Evolutionary conservation across 345 rosid genomes (phyloP).

Genomic region (Psidium guajava): DNA sequence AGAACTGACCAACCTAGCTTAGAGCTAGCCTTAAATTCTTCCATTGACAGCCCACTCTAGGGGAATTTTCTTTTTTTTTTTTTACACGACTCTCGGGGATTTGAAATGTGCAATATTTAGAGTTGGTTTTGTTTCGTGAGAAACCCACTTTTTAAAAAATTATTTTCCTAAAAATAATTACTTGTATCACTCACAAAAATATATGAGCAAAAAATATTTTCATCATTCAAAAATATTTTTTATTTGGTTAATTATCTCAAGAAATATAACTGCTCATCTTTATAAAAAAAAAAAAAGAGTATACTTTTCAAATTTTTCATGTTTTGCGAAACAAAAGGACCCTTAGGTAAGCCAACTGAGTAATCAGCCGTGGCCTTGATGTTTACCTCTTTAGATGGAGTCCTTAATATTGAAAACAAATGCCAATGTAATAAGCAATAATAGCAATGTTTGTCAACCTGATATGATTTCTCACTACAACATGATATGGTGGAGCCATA

Average conservation of each 20-base stretch:
- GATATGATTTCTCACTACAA: background rate
- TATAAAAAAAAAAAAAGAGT: no score
- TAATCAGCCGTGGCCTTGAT: background rate
- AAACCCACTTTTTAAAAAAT: background rate
- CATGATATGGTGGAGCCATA: no score
- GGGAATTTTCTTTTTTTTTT: no score
- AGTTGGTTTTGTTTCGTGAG: fast-evolving
- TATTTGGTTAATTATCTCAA: background rate
- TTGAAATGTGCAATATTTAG: background rate
- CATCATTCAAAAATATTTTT: background rate
- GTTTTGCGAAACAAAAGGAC: background rate
- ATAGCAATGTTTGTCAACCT: background rate
- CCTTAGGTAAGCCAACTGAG: background rate
- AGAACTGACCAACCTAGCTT: no score
- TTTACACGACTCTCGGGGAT: no score
- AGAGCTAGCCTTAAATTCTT: no score
- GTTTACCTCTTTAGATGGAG: background rate
- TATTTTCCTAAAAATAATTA: background rate
- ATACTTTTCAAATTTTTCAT: background rate
- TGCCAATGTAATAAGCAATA: background rate
- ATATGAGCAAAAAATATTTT: background rate
- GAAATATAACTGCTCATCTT: background rate
- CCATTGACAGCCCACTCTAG: no score
- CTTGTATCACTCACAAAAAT: background rate
- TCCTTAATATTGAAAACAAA: background rate